These are phyloP conservation scores for Cicer judaicum DNA, from an alignment of 306 rosid genomes.

Conservation along the genomic window DNA sequence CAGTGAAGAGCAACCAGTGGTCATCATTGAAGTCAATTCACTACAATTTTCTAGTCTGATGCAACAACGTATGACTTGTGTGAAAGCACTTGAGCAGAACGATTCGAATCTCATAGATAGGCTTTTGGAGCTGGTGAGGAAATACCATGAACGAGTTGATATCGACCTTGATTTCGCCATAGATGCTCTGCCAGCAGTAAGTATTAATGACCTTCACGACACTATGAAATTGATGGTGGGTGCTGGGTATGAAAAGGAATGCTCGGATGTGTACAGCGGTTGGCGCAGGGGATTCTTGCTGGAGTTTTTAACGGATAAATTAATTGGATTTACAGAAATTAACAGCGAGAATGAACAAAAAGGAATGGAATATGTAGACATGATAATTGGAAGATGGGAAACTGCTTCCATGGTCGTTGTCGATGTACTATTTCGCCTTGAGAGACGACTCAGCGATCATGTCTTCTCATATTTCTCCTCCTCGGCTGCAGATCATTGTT, in stretches of 20 bases:
- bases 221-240: not conserved
- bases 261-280: constrained; percentile 63
- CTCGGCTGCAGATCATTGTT: constrained; percentile 57
- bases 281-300: constrained; percentile 66
- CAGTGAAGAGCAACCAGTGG: no score
- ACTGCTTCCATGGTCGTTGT: constrained; percentile 42
- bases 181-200: no score
- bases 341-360: constrained; percentile 53
- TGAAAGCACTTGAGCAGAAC: constrained; percentile 2
- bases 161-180: no score
- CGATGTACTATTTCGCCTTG: constrained; percentile 48
- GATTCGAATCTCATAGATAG: not conserved
- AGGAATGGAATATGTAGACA: not conserved
- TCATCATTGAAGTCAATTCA: not conserved
- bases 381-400: constrained; percentile 68
- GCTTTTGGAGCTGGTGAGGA: not conserved
- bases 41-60: not conserved
- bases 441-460: constrained; percentile 67
- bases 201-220: not conserved
- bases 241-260: constrained; percentile 38
- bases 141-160: no score
- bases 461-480: constrained; percentile 69
- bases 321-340: constrained; percentile 57
- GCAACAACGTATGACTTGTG: not conserved
- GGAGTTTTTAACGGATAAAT: constrained; percentile 59